phyloP scores from a whole-genome alignment of 139 green algal genomes.

The Eudorina sp. region DNA sequence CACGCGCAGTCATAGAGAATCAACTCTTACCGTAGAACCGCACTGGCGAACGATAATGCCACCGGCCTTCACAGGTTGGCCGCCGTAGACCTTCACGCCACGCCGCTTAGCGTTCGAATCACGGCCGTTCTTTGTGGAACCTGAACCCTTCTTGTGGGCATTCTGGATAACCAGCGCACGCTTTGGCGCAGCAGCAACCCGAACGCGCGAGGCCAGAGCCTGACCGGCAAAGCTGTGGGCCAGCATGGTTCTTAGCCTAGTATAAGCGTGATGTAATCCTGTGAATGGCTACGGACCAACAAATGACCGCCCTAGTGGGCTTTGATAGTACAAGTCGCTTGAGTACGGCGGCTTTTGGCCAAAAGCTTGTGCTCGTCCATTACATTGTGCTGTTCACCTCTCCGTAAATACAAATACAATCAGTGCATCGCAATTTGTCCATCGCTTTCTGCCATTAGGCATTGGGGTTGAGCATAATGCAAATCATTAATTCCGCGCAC shows the following conservation, averaged over 20 bases:
- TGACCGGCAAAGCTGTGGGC: slow-evolving; percentile 30
- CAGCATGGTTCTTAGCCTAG: slow-evolving; percentile 40
- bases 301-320: no score
- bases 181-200: slow-evolving; percentile 37
- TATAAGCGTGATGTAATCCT: no score
- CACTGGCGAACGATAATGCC: slow-evolving; percentile 97
- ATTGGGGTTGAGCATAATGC: no score
- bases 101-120: slow-evolving; percentile 93
- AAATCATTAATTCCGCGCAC: no score
- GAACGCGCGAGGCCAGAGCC: slow-evolving; percentile 31
- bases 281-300: background rate
- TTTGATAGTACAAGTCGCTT: no score
- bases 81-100: slow-evolving; percentile 97
- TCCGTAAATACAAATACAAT: no score
- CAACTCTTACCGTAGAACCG: slow-evolving; percentile 88
- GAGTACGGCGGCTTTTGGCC: no score
- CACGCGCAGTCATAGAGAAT: no score
- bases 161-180: slow-evolving; percentile 60
- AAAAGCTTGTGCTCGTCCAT: no score
- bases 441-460: no score
- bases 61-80: slow-evolving; percentile 92
- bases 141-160: slow-evolving; percentile 82
- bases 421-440: no score
- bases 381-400: no score
- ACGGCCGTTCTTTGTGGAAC: slow-evolving; percentile 98